Evolutionary conservation across 768 basidiomycete species (phyloP), one percentile per base, ranked within the genome.

Genomic region (Gyrodon lividus): DNA sequence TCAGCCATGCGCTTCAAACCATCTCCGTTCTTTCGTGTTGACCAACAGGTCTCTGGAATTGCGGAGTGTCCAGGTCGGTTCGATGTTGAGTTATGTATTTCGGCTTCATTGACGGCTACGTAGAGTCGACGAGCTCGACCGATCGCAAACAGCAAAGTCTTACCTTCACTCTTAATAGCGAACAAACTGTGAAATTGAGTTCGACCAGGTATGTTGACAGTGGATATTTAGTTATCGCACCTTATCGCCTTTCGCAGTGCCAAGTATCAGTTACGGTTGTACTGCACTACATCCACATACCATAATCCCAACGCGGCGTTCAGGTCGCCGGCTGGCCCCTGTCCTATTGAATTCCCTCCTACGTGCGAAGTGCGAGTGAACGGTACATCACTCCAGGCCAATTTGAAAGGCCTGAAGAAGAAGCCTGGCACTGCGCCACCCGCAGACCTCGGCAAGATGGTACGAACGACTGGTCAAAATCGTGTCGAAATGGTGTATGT

Each of bases 351-450:
- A 74, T 97, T 96, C 59, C 93, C 93, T 20, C 83, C 86, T 7
- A 89, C 89, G 8, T 93, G 89, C 64, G 93, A 97, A 80, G 86
- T 95, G 45, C 86, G 91, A 63, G 82, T 95, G 34, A 96, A 97
- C 68, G 77, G 72, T 48, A 74, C 74, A 2, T 76, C 81, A 48
- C 71, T 96, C 26, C 73, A 74, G 17, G 90, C 86, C 33, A 94
- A 87, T 66, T 68, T 93, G 56, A 92, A 92, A 67, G 94, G 94
- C 5, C 72, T 96, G 65, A 97, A 97, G 78, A 97, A 97, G 76
- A 94, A 90, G 60, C 88, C 92, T 24, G 93, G 93, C 3, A 95
- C 91, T 38, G 90, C 92, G 1, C 92, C 93, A n/a, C 93, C 93
- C 6, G 86, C 92, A 2, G 87, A 93, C 65, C 66, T 84, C 46